Evolutionary conservation across 169 alveolate genomes (phyloP), one percentile per base, ranked within the genome.

Genomic region (Plasmodium chabaudi): DNA sequence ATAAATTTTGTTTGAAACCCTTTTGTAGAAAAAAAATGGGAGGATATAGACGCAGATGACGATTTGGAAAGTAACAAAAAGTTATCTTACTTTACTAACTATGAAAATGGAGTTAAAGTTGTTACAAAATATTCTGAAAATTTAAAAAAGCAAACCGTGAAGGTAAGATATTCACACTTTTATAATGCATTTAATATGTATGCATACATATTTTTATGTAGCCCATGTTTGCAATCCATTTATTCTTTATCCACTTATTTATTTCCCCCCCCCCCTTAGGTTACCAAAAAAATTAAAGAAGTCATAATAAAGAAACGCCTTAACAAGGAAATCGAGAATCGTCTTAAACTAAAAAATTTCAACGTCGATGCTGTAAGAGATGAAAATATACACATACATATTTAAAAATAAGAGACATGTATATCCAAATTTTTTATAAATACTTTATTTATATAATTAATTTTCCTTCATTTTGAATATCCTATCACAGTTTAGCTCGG

Each of bases 11-110:
- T 56, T 55, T 39, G 25, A 15, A 44, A 7, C 23, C 5, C 49
- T 44, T 74, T 13, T 61, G n/a, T 86, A 77, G 96, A 92, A 23
- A 88, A 94, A 51, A 93, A 93, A 72, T 93, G 96, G 96, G 96
- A 94, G 27, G 96, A 93, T 71, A 92, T 93, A 65, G 96, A 93
- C 65, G 94, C 94, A 55, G 96, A 93, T 69, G 96, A 93, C 42
- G 96, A 93, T 47, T 69, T 89, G 65, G 96, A 93, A 34, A 89
- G 61, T 42, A 94, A 93, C 44, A 87, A 89, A 21, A 84, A 92
- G 39, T 69, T 79, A 19, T 93, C 93, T 34, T 93, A 93, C 17
- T 84, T 74, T 13, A 92, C 95, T 10, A 88, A 92, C 46, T 94
- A 93, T 21, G 92, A 89, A 46, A 77, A 89, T 25, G 97, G 97